These are phyloP conservation scores for Tetrastigma voinierianum DNA, from an alignment of 164 flowering plant genomes.

Conservation along the genomic window DNA sequence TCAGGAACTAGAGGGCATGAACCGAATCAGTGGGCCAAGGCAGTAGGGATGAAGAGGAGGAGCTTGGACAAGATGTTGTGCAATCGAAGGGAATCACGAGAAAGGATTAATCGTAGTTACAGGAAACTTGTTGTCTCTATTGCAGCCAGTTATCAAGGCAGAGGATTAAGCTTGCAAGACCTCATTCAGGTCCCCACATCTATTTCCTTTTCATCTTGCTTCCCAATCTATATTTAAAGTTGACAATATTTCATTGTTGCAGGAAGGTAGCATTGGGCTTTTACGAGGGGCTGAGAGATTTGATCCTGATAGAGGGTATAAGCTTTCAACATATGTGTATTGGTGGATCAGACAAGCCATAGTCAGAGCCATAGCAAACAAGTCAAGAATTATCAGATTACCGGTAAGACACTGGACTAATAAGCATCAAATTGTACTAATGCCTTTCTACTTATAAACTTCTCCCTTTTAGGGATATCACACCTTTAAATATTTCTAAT, in stretches of 20 bases:
- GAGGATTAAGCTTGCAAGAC: slow-evolving; percentile 58
- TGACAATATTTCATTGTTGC: neutral
- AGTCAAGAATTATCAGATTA: slow-evolving; percentile 53
- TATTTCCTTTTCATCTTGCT: neutral
- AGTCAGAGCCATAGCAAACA: slow-evolving; percentile 41
- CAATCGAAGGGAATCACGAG: slow-evolving; percentile 38
- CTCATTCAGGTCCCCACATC: slow-evolving; percentile 47
- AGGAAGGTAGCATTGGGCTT: slow-evolving; percentile 75
- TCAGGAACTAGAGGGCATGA: slow-evolving; percentile 12
- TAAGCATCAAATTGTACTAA: neutral
- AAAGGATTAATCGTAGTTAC: slow-evolving; percentile 39
- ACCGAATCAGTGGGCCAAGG: slow-evolving; percentile 43
- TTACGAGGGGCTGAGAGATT: slow-evolving; percentile 56
- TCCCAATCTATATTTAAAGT: neutral
- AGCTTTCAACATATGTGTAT: slow-evolving; percentile 68
- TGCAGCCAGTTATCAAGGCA: slow-evolving; percentile 53
- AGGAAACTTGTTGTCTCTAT: slow-evolving; percentile 52
- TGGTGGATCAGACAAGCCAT: slow-evolving; percentile 85
- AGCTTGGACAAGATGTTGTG: slow-evolving; percentile 36
- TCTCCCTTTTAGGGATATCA: no score
- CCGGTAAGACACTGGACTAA: slow-evolving; percentile 43
- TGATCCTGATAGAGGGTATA: slow-evolving; percentile 53
- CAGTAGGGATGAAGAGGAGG: slow-evolving; percentile 30
- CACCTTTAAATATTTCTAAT: no score
- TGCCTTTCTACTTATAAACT: neutral